These are phyloP conservation scores for Chlorella sorokiniana DNA, from an alignment of 139 green algal genomes.

Conservation along the genomic window DNA sequence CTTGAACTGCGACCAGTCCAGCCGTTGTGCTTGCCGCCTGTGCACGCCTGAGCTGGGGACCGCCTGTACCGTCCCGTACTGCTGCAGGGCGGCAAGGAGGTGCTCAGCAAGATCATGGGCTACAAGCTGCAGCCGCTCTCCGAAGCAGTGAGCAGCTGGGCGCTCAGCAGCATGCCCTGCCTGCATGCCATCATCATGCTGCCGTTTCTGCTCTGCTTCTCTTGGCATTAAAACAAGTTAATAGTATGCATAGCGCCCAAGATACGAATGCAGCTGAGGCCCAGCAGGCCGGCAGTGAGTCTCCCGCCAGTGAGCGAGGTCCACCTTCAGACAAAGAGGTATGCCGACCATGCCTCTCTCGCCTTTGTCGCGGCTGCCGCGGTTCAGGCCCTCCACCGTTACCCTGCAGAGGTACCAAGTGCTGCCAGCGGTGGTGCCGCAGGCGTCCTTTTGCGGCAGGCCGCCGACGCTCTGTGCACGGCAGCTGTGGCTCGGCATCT, in stretches of 20 bases:
- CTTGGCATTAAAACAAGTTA: too few species aligned
- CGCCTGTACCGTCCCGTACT: too few species aligned
- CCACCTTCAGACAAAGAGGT: too few species aligned
- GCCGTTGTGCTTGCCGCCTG: too few species aligned
- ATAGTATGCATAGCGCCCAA: too few species aligned
- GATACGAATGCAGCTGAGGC: too few species aligned
- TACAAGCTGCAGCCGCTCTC: constrained; percentile 83
- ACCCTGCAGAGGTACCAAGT: constrained; percentile 5
- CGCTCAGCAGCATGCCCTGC: not conserved
- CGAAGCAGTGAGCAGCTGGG: constrained; percentile 61
- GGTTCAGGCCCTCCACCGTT: constrained; percentile 4
- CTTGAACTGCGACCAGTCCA: too few species aligned
- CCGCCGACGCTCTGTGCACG: not conserved
- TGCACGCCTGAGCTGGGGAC: too few species aligned
- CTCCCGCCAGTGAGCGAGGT: too few species aligned
- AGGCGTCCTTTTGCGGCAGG: not conserved
- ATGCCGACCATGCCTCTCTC: not conserved
- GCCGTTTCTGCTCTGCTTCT: not conserved
- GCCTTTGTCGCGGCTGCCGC: not conserved
- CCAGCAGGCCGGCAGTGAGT: too few species aligned
- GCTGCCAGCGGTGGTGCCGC: not conserved
- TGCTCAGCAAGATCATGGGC: constrained; percentile 55
- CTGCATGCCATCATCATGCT: not conserved
- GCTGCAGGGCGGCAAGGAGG: constrained; percentile 67
- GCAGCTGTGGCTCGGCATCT: not conserved